Percentiles rank a stretch among this genome's conserved stretches.
phyloP scores from a whole-genome alignment of 345 rosid genomes.

The Adansonia digitata region DNA sequence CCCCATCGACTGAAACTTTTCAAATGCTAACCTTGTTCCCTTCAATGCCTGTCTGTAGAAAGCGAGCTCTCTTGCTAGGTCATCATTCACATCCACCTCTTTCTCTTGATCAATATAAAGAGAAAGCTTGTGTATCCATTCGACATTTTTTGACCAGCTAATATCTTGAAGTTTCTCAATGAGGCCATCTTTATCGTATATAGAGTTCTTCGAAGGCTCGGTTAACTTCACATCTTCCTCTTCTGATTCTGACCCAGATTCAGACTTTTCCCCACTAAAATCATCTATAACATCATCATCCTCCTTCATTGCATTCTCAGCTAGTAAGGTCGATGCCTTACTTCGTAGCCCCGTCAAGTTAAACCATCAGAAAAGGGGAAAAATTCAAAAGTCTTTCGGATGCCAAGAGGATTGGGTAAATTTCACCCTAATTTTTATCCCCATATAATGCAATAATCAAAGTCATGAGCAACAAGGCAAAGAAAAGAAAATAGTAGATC shows the following conservation, averaged over 20 bases:
- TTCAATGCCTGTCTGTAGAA: slow-evolving; percentile 79
- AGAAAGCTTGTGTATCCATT: slow-evolving; percentile 69
- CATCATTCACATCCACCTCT: slow-evolving; percentile 85
- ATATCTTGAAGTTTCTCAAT: slow-evolving; percentile 78
- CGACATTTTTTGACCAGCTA: slow-evolving; percentile 64
- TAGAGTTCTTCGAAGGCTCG: slow-evolving; percentile 53
- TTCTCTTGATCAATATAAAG: slow-evolving; percentile 56
- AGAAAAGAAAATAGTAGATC: background rate
- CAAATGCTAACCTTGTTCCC: slow-evolving; percentile 68
- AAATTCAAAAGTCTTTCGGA: background rate
- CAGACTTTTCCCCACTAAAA: slow-evolving; percentile 36
- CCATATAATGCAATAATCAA: background rate
- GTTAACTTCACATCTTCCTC: slow-evolving; percentile 52
- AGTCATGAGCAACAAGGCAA: background rate
- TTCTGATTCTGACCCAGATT: slow-evolving; percentile 55
- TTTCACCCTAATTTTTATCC: background rate
- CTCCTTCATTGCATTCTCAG: slow-evolving; percentile 7
- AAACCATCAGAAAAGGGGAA: background rate
- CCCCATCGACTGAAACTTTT: slow-evolving; percentile 51
- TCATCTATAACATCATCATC: slow-evolving; percentile 42
- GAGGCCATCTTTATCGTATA: slow-evolving; percentile 59
- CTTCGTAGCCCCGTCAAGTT: background rate
- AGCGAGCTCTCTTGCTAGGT: slow-evolving; percentile 66
- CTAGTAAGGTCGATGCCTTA: background rate
- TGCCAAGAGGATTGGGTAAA: background rate